Evolutionary conservation across 495 filamentous ascomycete genomes (phyloP).

Genomic region (Bathelium albidoporum): DNA sequence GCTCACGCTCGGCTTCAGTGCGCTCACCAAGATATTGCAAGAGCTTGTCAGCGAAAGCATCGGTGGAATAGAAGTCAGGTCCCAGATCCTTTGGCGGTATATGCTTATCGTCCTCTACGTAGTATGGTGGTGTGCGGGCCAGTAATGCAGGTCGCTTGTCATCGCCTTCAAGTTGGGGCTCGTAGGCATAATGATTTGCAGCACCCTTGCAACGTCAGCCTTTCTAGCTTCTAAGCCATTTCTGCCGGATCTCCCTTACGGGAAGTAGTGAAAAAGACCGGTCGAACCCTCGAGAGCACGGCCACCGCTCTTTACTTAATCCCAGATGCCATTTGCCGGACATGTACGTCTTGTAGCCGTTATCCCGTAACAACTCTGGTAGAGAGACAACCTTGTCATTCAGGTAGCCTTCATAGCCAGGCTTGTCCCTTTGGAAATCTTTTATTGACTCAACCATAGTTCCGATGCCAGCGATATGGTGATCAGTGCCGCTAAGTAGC

Average conservation of each 20-base stretch:
- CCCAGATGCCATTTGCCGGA: constrained; percentile 50
- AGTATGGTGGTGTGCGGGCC: constrained; percentile 32
- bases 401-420: constrained; percentile 52
- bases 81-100: constrained; percentile 28
- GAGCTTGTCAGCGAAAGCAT: constrained; percentile 45
- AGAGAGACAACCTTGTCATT: constrained; percentile 51
- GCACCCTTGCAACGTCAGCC: constrained; percentile 5
- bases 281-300: constrained; percentile 37
- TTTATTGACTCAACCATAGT: constrained; percentile 29
- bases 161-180: constrained; percentile 36
- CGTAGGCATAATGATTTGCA: constrained; percentile 49
- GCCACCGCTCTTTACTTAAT: constrained; percentile 32
- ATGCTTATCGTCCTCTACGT: constrained; percentile 46
- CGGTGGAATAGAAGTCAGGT: constrained; percentile 43
- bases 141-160: constrained; percentile 16
- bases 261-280: constrained; percentile 40
- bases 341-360: constrained; percentile 51
- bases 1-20: constrained; percentile 35
- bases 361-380: constrained; percentile 49
- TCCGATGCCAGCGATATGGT: constrained; percentile 38
- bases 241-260: constrained; percentile 23
- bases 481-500: constrained; percentile 42
- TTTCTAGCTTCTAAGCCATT: neutral
- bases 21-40: constrained; percentile 43
- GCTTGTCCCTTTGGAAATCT: constrained; percentile 35